These are phyloP conservation scores for Sphaerostilbella broomeana DNA, from an alignment of 2,329 filamentous ascomycete species.

Conservation along the genomic window DNA sequence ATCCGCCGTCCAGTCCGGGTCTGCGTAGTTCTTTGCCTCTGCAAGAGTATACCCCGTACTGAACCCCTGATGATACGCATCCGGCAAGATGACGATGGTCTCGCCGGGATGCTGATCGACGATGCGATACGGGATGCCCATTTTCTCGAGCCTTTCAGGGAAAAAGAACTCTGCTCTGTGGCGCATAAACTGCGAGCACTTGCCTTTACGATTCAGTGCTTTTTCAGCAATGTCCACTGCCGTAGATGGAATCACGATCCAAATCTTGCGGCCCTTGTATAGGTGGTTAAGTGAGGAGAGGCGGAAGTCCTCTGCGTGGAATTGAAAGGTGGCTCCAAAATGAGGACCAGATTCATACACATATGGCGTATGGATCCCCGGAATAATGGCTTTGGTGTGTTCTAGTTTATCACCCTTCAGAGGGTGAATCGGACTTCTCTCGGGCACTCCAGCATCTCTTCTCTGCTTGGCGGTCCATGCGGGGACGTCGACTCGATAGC, in stretches of 20 bases:
- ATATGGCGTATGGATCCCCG: conserved; percentile 35
- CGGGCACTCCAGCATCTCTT: conserved; percentile 29
- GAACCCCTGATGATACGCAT: conserved; percentile 36
- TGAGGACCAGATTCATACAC: conserved; percentile 34
- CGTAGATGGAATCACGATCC: conserved; percentile 32
- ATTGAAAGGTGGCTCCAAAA: conserved; percentile 35
- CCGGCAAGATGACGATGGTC: conserved; percentile 34
- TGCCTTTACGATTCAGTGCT: conserved; percentile 26
- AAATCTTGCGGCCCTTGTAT: conserved; percentile 35
- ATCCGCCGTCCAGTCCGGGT: conserved; percentile 29
- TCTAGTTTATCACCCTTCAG: conserved; percentile 32
- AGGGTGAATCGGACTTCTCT: conserved; percentile 31
- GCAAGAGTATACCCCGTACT: conserved; percentile 36
- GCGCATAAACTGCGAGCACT: conserved; percentile 36
- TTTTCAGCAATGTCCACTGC: conserved; percentile 30
- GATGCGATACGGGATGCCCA: conserved; percentile 32
- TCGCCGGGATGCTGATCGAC: conserved; percentile 34
- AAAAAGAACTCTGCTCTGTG: conserved; percentile 36
- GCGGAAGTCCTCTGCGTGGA: conserved; percentile 35
- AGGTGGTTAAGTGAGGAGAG: conserved; percentile 34
- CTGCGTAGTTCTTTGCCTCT: conserved; percentile 36
- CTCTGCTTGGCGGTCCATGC: conserved; percentile 32
- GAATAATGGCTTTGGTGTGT: conserved; percentile 31
- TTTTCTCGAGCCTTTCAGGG: conserved; percentile 32
- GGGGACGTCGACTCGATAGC: conserved; percentile 33